Conservation (phyloP, 2,329 filamentous ascomycete genomes). For the Sphaerulina musiva region DNA sequence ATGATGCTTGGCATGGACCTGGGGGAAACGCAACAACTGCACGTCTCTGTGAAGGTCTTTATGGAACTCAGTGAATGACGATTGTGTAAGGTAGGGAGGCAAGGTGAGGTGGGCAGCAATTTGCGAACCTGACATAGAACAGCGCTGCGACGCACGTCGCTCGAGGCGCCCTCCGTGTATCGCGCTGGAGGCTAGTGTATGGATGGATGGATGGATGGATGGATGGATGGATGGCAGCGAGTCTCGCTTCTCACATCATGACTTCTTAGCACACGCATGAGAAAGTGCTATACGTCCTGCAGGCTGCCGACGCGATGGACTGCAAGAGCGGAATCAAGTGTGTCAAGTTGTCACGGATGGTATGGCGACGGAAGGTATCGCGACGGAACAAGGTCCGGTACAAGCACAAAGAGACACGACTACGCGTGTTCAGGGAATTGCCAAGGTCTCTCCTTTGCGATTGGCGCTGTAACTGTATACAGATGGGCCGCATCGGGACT, state of each 20-base stretch:
- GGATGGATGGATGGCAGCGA: not conserved
- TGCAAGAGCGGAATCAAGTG: not conserved
- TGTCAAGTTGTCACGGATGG: not conserved
- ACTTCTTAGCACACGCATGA: not conserved
- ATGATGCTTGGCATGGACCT: too few species aligned
- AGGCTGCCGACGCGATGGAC: not conserved
- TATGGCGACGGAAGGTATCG: not conserved
- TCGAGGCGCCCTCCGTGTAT: not conserved
- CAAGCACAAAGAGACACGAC: slow-evolving; percentile 5
- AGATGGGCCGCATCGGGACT: not conserved
- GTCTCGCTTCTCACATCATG: not conserved
- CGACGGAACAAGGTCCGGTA: not conserved
- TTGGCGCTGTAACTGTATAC: not conserved
- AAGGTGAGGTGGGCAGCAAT: too few species aligned
- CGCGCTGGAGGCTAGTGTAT: not conserved
- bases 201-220: not conserved
- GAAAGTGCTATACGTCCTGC: not conserved
- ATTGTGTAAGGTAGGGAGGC: too few species aligned
- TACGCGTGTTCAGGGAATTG: not conserved
- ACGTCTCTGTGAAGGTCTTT: too few species aligned
- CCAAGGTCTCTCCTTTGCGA: not conserved
- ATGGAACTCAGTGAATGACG: too few species aligned
- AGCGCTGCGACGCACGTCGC: too few species aligned
- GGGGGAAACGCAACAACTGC: too few species aligned
- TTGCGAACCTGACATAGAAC: too few species aligned